Percentiles rank a stretch among this genome's conserved stretches.
phyloP scores from a whole-genome alignment of 1,284 basidiomycete genomes.

The Microbotryum saponariae region DNA sequence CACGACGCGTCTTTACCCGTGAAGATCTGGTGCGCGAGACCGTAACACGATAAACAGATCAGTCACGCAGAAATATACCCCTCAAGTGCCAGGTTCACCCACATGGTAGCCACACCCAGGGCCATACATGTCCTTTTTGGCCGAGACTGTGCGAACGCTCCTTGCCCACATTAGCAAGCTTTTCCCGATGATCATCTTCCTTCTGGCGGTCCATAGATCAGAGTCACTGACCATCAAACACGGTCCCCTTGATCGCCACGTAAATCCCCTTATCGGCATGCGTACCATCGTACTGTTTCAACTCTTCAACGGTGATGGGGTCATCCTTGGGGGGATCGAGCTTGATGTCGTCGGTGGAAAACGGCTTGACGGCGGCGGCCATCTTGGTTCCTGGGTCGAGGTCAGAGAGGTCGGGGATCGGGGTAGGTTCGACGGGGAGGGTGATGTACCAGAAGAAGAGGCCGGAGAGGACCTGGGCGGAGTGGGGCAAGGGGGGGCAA shows the following conservation, averaged over 20 bases:
- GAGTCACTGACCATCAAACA: slow-evolving; percentile 32
- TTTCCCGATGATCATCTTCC: background rate
- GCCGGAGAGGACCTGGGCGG: slow-evolving; percentile 19
- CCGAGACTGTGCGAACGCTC: slow-evolving; percentile 46
- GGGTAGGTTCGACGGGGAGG: slow-evolving; percentile 4
- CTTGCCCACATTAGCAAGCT: background rate
- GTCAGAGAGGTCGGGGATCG: background rate
- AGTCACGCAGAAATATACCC: background rate
- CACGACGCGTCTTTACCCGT: slow-evolving; percentile 71
- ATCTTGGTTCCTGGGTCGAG: slow-evolving; percentile 2
- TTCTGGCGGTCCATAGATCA: background rate
- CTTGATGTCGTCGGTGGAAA: slow-evolving; percentile 36
- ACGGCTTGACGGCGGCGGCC: slow-evolving; percentile 7
- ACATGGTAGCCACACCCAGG: slow-evolving; percentile 42
- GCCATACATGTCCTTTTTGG: slow-evolving; percentile 74
- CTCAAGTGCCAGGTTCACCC: background rate
- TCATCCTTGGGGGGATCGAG: slow-evolving; percentile 69
- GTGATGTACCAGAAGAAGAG: slow-evolving; percentile 28
- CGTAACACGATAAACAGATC: background rate
- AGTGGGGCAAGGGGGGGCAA: slow-evolving; percentile 9
- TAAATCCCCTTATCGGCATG: slow-evolving; percentile 63
- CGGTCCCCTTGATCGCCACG: slow-evolving; percentile 64
- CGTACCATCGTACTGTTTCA: slow-evolving; percentile 63
- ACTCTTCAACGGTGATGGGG: slow-evolving; percentile 60
- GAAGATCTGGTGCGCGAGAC: slow-evolving; percentile 41